A percentile compares a stretch with the other conserved stretches of the same genome.
These are phyloP conservation scores for Aspergillus panamensis DNA, from an alignment of 495 filamentous ascomycete species.

Conservation along the genomic window DNA sequence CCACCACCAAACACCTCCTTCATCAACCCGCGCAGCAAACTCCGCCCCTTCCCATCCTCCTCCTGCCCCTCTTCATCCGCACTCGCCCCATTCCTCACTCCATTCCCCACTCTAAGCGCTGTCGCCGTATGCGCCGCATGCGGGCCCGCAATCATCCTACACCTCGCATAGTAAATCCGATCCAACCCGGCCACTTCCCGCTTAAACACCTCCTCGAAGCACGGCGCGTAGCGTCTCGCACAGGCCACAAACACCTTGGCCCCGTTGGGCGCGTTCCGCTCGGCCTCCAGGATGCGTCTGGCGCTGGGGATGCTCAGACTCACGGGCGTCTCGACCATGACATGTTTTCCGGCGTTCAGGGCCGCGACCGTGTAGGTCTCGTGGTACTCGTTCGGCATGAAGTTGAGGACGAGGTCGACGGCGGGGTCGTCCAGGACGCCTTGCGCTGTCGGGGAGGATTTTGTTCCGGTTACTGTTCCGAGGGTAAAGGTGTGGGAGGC, in stretches of 20 bases:
- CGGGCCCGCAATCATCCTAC: slow-evolving; percentile 52
- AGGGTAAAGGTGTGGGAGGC: slow-evolving; percentile 26
- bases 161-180: slow-evolving; percentile 51
- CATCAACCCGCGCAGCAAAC: slow-evolving; percentile 21
- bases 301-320: slow-evolving; percentile 41
- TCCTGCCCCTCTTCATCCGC: background rate
- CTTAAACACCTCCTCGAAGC: slow-evolving; percentile 47
- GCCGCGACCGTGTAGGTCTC: slow-evolving; percentile 46
- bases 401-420: slow-evolving; percentile 51
- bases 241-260: slow-evolving; percentile 52
- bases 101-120: slow-evolving; percentile 19
- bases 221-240: slow-evolving; percentile 52
- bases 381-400: slow-evolving; percentile 51
- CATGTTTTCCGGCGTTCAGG: slow-evolving; percentile 48
- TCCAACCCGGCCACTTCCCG: slow-evolving; percentile 41
- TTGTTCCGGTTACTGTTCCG: background rate
- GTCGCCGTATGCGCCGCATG: slow-evolving; percentile 26
- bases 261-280: slow-evolving; percentile 20
- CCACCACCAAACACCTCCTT: slow-evolving; percentile 31
- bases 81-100: background rate
- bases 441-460: slow-evolving; percentile 12
- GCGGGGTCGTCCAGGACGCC: slow-evolving; percentile 19
- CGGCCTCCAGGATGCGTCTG: slow-evolving; percentile 41
- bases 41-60: background rate
- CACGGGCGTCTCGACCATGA: slow-evolving; percentile 55